Evolutionary conservation across 2,329 filamentous ascomycete species (phyloP).

Genomic region (Grosmannia clavigera): DNA sequence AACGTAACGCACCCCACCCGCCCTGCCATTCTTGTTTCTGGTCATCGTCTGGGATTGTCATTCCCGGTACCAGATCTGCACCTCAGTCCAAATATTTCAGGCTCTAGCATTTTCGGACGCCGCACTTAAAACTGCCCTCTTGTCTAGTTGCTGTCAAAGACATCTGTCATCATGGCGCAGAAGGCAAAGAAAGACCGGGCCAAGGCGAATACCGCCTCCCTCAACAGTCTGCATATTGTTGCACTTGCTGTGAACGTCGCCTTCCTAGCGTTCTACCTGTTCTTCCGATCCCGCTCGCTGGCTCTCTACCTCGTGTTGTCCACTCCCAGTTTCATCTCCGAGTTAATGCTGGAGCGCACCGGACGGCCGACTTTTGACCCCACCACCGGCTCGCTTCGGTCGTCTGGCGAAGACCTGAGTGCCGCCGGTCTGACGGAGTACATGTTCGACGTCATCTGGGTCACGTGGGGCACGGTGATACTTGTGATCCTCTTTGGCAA

Average conservation of each 20-base stretch:
- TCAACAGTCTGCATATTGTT: conserved; percentile 73
- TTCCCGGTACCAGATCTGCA: too few relatives aligned
- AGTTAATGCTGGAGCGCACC: conserved; percentile 74
- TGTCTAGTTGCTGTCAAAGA: too few relatives aligned
- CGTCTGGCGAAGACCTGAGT: conserved; percentile 75
- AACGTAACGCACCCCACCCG: background rate
- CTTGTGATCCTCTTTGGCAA: conserved; percentile 71
- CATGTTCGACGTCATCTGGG: conserved; percentile 95
- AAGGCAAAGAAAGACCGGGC: conserved; percentile 57
- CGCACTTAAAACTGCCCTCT: too few relatives aligned
- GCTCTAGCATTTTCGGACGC: too few relatives aligned
- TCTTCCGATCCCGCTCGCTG: conserved; percentile 52
- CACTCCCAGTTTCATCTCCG: conserved; percentile 61
- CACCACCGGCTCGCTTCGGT: conserved; percentile 53
- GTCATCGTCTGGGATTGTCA: too few relatives aligned
- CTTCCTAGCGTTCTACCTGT: conserved; percentile 61
- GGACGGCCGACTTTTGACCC: conserved; percentile 65
- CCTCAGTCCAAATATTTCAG: too few relatives aligned
- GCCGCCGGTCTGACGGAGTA: conserved; percentile 87
- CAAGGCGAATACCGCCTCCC: conserved; percentile 61
- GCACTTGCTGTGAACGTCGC: conserved; percentile 58
- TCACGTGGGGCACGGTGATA: conserved; percentile 70
- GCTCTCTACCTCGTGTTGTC: conserved; percentile 62
- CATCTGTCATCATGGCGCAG: conserved; percentile 36
- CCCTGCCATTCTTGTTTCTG: background rate